phyloP scores from a whole-genome alignment of 176 grass and related monocot genomes.

The Saccharum officinarum region DNA sequence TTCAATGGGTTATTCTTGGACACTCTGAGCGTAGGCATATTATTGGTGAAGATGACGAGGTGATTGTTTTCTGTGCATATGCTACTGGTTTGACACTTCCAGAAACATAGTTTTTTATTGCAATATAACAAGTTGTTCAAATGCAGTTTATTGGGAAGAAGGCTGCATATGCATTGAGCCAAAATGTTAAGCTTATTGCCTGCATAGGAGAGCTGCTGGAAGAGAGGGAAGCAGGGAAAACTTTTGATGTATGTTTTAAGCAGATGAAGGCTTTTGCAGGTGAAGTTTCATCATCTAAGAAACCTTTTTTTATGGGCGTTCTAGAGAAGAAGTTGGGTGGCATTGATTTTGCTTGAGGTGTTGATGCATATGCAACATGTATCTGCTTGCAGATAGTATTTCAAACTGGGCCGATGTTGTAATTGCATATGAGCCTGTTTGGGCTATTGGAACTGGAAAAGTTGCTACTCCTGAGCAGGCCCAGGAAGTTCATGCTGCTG shows the following conservation, averaged over 20 bases:
- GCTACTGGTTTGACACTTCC: background rate
- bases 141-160: conserved; percentile 97
- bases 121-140: conserved; percentile 11
- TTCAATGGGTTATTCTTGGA: conserved; percentile 97
- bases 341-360: background rate
- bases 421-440: conserved; percentile 96
- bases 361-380: conserved; percentile 23
- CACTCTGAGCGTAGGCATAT: conserved; percentile 89
- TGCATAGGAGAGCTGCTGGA: conserved; percentile 96
- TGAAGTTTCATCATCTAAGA: conserved; percentile 26
- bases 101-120: background rate
- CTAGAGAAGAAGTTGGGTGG: conserved; percentile 3
- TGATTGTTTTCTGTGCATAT: conserved; percentile 22
- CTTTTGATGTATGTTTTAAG: conserved; percentile 93
- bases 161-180: conserved; percentile 90
- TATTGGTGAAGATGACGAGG: conserved; percentile 90
- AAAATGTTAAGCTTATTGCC: conserved; percentile 97
- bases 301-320: background rate
- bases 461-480: conserved; percentile 91
- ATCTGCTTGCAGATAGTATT: conserved; percentile 69
- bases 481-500: conserved; percentile 89
- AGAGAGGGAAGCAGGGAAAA: conserved; percentile 98
- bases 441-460: conserved; percentile 98
- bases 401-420: conserved; percentile 84
- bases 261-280: conserved; percentile 96